Evolutionary conservation across 1,139 yeast species (phyloP).

Genomic region (Nakaseomyces nivariensis): DNA sequence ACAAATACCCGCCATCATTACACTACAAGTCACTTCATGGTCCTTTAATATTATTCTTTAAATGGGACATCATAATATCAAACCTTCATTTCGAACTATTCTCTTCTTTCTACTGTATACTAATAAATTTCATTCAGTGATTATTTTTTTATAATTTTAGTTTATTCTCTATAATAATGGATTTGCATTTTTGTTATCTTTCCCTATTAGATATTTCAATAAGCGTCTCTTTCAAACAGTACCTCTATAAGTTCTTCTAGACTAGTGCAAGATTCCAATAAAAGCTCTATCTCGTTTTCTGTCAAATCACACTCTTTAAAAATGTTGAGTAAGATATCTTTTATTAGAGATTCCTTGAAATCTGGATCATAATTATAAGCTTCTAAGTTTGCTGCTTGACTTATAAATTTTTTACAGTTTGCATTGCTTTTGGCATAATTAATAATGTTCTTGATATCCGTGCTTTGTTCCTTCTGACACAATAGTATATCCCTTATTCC

Average conservation of each 20-base stretch:
- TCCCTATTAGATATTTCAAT: background rate
- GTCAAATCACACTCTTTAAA: slow-evolving; percentile 6
- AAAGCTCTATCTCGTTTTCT: slow-evolving; percentile 9
- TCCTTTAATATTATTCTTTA: no score
- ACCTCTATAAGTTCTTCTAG: slow-evolving; percentile 6
- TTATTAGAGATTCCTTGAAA: slow-evolving; percentile 8
- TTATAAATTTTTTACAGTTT: slow-evolving; percentile 2
- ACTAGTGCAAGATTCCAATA: slow-evolving; percentile 6
- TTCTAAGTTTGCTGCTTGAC: background rate
- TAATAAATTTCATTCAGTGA: no score
- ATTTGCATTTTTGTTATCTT: background rate
- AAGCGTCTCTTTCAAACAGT: background rate
- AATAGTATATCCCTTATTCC: background rate
- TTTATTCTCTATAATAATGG: background rate
- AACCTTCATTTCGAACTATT: background rate
- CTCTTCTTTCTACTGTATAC: background rate
- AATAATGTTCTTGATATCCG: background rate
- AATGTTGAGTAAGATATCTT: slow-evolving; percentile 7
- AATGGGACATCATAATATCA: no score
- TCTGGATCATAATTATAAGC: slow-evolving; percentile 5
- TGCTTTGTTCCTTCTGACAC: background rate
- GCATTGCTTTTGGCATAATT: slow-evolving; percentile 7
- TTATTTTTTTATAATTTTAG: background rate
- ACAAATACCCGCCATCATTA: no score
- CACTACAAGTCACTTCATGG: no score